Evolutionary conservation across 306 rosid species (phyloP), one percentile per base, ranked within the genome.

Genomic region (Cucurbita moschata): DNA sequence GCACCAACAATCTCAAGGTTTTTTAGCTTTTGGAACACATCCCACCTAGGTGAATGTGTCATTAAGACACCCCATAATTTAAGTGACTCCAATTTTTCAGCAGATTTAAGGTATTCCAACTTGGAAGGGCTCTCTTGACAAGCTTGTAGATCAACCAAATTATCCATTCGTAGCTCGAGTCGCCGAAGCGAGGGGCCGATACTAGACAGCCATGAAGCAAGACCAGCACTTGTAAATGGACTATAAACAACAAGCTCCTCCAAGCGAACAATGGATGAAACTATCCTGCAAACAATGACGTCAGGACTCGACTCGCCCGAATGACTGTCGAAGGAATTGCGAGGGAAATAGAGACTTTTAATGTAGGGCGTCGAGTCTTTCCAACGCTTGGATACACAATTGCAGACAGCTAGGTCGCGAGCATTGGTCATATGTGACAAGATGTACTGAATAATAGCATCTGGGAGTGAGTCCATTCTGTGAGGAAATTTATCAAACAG

Each of bases 131-230:
- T 69, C 21, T 89, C 97, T 57, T 53, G 76, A 39, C 23, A 60
- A 39, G 79, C 82, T 47, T 84, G 85, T 49, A 71, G 80, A 39
- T 85, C 84, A 66, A 75, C 71, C 70, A 88, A 85, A 76, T 85
- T 95, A 77, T 95, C 99, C 96, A 91, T 84, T 52, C 99, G 90
- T 18, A 91, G 91, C 83, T 95, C 97, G 0, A 95, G 96, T 70
- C 80, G 84, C 37, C 69, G 76, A 42, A 95, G 96, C 6, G 96
- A 77, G 3, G 60, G 76, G 21, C 92, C 96, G 4, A 77, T 80
- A 21, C 77, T 51, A 4, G 87, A 76, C 18, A 95, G 82, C 99
- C 99, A 95, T 2, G 96, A 91, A 23, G 84, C 83, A 77, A 95
- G 99, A 51, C 99, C 96, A 30, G 83, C 74, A 79, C 87, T 58